These are phyloP conservation scores for Solanum phureja DNA, from an alignment of 257 asterid genomes.

Conservation along the genomic window DNA sequence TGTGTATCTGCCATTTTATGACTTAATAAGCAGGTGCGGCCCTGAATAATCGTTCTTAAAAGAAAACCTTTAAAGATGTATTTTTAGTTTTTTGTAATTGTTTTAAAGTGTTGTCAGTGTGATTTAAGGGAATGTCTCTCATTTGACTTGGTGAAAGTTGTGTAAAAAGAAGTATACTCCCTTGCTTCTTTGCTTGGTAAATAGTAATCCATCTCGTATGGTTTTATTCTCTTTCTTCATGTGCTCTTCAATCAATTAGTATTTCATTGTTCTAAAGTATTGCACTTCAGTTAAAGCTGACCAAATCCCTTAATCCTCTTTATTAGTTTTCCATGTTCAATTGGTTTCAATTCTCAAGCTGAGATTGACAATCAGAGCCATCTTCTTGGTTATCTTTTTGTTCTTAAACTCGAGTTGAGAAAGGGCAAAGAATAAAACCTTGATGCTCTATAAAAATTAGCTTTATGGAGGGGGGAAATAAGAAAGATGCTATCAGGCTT, in stretches of 20 bases:
- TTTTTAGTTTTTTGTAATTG: background rate
- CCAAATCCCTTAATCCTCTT: background rate
- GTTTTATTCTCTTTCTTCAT: background rate
- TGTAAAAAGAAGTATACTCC: background rate
- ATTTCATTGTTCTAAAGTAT: background rate
- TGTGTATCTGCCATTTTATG: background rate
- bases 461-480: background rate
- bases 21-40: background rate
- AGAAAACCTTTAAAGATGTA: background rate
- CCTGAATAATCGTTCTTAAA: background rate
- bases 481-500: background rate
- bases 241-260: background rate
- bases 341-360: background rate
- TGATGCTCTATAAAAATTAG: background rate
- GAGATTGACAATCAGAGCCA: background rate
- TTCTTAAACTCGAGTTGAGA: background rate
- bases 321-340: background rate
- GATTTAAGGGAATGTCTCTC: background rate
- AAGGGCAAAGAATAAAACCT: background rate
- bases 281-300: background rate
- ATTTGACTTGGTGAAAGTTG: background rate
- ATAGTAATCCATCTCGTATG: background rate
- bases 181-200: background rate
- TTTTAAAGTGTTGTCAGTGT: background rate
- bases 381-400: background rate